Percentiles rank a stretch among this genome's conserved stretches.
Evolutionary conservation across 2,329 filamentous ascomycete species (phyloP).

Genomic region (Fusarium sp.): DNA sequence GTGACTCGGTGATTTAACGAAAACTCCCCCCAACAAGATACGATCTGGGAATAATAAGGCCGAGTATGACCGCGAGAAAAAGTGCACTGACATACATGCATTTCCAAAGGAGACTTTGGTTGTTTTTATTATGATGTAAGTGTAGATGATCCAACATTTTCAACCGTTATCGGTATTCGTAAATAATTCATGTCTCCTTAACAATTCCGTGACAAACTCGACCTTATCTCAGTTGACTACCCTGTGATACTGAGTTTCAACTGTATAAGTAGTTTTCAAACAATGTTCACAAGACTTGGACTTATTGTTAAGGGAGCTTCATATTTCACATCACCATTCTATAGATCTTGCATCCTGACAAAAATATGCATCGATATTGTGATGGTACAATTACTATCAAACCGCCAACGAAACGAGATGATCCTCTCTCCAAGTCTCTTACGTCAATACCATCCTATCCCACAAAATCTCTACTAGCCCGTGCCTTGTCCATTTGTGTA

Average conservation of each 20-base stretch:
- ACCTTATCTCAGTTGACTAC: not conserved
- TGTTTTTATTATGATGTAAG: not conserved
- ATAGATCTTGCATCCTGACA: not conserved
- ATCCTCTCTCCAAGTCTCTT: constrained; percentile 1
- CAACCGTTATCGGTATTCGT: not conserved
- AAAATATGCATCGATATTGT: constrained; percentile 9
- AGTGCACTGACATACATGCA: not conserved
- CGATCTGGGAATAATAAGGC: not conserved
- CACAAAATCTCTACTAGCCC: constrained; percentile 10
- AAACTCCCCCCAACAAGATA: not conserved
- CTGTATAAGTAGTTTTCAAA: not conserved
- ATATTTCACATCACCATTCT: not conserved
- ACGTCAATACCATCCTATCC: not conserved
- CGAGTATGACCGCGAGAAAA: not conserved
- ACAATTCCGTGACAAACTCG: not conserved
- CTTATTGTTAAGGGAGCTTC: not conserved
- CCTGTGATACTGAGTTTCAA: not conserved
- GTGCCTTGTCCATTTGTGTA: constrained; percentile 2
- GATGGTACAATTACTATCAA: constrained; percentile 30
- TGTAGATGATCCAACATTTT: not conserved
- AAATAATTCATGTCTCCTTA: not conserved
- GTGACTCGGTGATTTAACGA: not conserved
- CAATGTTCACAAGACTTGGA: too few relatives aligned
- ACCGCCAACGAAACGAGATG: constrained; percentile 2
- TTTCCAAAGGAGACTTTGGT: too few relatives aligned